These are phyloP conservation scores for Fusarium robinianum DNA, from an alignment of 2,329 filamentous ascomycete genomes.

Conservation along the genomic window DNA sequence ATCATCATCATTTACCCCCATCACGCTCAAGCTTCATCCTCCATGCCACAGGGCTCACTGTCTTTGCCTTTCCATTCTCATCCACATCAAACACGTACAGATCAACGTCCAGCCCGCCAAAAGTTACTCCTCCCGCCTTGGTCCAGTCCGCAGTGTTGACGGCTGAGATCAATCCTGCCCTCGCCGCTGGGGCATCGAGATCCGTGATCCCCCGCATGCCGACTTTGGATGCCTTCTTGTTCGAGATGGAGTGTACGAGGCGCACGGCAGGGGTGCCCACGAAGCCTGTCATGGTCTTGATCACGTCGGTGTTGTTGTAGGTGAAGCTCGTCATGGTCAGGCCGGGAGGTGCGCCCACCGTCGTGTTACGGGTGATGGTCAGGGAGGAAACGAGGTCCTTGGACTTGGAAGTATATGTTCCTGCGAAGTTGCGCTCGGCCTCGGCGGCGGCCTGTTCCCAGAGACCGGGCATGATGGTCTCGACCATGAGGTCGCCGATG, in stretches of 20 bases:
- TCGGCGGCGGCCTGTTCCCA: slow-evolving; percentile 14
- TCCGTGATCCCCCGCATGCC: slow-evolving; percentile 2
- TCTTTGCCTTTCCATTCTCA: neutral
- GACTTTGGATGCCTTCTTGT: neutral
- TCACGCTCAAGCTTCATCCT: neutral
- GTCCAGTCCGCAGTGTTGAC: neutral
- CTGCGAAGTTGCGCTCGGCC: slow-evolving; percentile 16
- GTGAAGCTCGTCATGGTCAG: slow-evolving; percentile 10
- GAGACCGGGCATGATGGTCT: slow-evolving; percentile 10
- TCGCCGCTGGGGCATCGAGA: neutral
- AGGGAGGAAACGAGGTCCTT: slow-evolving; percentile 14
- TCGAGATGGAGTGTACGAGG: neutral
- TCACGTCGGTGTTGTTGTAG: slow-evolving; percentile 11
- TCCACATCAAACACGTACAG: slow-evolving; percentile 4
- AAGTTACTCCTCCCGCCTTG: neutral
- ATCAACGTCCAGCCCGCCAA: neutral
- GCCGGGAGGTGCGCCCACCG: slow-evolving; percentile 9
- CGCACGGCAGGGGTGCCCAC: no score
- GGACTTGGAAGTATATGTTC: slow-evolving; percentile 11
- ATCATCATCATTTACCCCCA: no score
- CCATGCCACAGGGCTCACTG: neutral
- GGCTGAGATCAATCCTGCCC: neutral
- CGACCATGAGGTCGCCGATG: slow-evolving; percentile 11
- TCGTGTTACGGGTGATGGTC: slow-evolving; percentile 16
- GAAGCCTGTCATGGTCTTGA: neutral